Base-by-base conservation (phyloP, 805 yeast genomes). In the Cyberlindnera bimundalis region DNA sequence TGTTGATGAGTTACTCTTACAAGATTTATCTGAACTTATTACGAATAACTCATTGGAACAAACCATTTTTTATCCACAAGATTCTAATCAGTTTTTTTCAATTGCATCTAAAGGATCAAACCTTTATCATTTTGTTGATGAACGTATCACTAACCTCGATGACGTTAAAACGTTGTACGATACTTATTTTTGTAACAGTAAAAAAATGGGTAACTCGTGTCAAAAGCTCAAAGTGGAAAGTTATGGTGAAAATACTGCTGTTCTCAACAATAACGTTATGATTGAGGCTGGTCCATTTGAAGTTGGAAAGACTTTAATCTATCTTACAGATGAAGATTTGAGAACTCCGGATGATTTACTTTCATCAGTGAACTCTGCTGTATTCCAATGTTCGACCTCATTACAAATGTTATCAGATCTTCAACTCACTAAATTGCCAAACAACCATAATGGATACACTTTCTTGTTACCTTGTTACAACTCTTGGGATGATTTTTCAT, bases 381-480 rank as follows among this genome's bases (percentile, higher is more conserved):
- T 74, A 36, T 67, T 70, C 36, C 71, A 74, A 37, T 84, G 93
- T 52, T 74, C 95, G 3, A 74, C 68, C 45, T 79, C 95, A 0
- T 55, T 88, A 34, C 64, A 70, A 14, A 78, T 76, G 49, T 59
- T 90, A 43, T 70, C 74, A 35, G 62, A 71, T 13, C 67, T 78
- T 31, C 71, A 68, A 8, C 58, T 86, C 24, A 61, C 78, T 17
- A 73, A 74, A 42, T 66, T 83, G 30, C 64, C 71, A 11, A 71
- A 70, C 5, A 82, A 81, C 43, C 60, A 65, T 16, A 53, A 65
- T 16, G 95, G 95, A 0, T 87, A 88, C 64, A 78, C 96, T 0
- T 62, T 82, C 0, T 75, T 90, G 39, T 64, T 90, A 21, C 98
- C 98, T 0, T 81, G 89, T 42, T 79, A 84, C 23, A 66, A 70